These are phyloP conservation scores for Prunus salicina DNA, from an alignment of 306 rosid genomes.

Conservation along the genomic window DNA sequence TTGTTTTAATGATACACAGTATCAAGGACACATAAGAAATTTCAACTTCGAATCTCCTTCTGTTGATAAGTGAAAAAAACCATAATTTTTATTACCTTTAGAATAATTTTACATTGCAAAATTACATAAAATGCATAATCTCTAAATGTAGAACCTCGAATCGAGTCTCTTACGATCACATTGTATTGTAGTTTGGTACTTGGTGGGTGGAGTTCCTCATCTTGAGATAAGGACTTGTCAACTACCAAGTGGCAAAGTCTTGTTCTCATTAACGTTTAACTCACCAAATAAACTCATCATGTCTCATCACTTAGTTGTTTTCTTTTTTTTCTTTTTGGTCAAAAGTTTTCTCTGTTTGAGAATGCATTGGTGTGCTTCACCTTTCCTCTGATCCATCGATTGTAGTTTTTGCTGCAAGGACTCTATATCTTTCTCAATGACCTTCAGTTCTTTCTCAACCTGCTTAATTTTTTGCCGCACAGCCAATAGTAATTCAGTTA, in stretches of 20 bases:
- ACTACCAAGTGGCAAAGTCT: not conserved
- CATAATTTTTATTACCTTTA: no score
- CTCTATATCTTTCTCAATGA: not conserved
- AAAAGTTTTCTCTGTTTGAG: not conserved
- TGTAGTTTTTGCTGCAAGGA: not conserved
- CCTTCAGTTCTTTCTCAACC: conserved; percentile 10
- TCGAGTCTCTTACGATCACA: no score
- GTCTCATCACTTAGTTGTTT: not conserved
- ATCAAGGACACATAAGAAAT: no score
- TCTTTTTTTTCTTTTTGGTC: not conserved
- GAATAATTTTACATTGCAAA: no score
- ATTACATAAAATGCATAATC: no score
- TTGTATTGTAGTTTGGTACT: not conserved
- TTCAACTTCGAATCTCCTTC: no score
- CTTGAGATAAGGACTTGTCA: not conserved
- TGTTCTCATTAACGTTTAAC: not conserved
- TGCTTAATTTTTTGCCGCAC: not conserved
- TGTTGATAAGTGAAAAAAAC: no score
- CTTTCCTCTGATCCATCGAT: not conserved
- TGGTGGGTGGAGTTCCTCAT: not conserved
- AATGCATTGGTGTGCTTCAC: not conserved
- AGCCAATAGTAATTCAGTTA: not conserved
- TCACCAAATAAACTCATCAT: no score
- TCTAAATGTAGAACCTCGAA: no score
- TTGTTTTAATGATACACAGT: no score